Conservation (phyloP, 164 flowering plant genomes). For the Hamamelis virginiana region DNA sequence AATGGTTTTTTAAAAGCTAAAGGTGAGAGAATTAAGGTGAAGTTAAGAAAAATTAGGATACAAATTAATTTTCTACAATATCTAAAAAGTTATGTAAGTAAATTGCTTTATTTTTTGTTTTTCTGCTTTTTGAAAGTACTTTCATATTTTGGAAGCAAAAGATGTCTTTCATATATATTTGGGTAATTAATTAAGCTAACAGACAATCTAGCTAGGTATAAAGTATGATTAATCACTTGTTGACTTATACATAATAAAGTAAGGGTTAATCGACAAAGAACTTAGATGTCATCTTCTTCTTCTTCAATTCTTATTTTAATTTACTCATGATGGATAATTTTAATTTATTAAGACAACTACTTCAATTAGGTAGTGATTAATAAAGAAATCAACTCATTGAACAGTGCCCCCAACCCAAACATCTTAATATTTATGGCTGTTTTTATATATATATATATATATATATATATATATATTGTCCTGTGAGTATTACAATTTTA, state of each 20-base stretch:
- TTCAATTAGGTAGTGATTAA: not conserved
- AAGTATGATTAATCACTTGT: constrained; percentile 6
- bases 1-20: not conserved
- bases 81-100: not conserved
- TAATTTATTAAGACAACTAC: not conserved
- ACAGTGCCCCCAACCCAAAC: too few relatives aligned
- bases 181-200: not conserved
- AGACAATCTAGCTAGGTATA: not conserved
- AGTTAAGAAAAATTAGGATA: not conserved
- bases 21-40: not conserved
- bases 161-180: constrained; percentile 2
- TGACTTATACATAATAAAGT: constrained; percentile 13
- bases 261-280: constrained; percentile 10
- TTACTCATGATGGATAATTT: not conserved
- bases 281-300: constrained; percentile 7
- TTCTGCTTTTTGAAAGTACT: not conserved
- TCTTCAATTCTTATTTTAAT: not conserved
- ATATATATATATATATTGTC: too few relatives aligned
- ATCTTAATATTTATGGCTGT: too few relatives aligned
- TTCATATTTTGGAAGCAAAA: not conserved
- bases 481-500: too few relatives aligned
- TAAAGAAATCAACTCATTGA: too few relatives aligned
- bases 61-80: not conserved
- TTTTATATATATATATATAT: too few relatives aligned
- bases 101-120: not conserved